Evolutionary conservation across 768 basidiomycete genomes (phyloP), one percentile per base, ranked within the genome.

Genomic region (Pleurotus citrinopileatus): DNA sequence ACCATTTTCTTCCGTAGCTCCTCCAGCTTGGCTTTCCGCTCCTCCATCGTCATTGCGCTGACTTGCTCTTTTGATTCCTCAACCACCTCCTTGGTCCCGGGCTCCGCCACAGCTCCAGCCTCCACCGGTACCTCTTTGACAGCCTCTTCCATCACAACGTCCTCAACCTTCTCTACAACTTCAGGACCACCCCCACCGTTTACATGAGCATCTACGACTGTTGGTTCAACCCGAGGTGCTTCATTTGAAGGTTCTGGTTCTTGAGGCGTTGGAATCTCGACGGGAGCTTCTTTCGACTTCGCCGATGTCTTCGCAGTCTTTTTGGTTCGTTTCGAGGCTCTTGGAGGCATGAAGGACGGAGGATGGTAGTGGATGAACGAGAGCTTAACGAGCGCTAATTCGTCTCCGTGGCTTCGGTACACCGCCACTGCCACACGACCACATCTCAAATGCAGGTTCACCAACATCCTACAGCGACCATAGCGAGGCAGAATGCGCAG

Each of bases 1-100:
- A 94, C 95, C 83, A 94, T 91, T 64, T 83, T 86, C 67, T 81
- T 79, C 57, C 91, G 75, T 37, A 97, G 75, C 60, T 84, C 75
- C 23, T 85, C 86, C 69, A 95, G 70, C 73, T 89, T 94, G 17
- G 80, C 82, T 67, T 84, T 84, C 54, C 92, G 74, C 60, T 89
- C 89, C 52, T 87, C 85, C 78, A 89, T 76, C 0, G 82, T 80
- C 63, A 76, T 48, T 52, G 38, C 17, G 71, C 56, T 43, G 57
- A 54, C 67, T 55, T 59, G 65, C 13, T 53, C 43, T 63, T 25
- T 52, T 42, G 15, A 38, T 40, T 50, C 55, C 60, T 59, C 56
- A 54, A 54, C 48, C 60, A 50, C 50, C 55, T 61, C 32, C 58
- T 60, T 59, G 26, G 57, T 28, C 57, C 61, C 59, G 54, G 61